phyloP scores from a whole-genome alignment of 768 basidiomycete species.

The Paxillus rubicundulus region DNA sequence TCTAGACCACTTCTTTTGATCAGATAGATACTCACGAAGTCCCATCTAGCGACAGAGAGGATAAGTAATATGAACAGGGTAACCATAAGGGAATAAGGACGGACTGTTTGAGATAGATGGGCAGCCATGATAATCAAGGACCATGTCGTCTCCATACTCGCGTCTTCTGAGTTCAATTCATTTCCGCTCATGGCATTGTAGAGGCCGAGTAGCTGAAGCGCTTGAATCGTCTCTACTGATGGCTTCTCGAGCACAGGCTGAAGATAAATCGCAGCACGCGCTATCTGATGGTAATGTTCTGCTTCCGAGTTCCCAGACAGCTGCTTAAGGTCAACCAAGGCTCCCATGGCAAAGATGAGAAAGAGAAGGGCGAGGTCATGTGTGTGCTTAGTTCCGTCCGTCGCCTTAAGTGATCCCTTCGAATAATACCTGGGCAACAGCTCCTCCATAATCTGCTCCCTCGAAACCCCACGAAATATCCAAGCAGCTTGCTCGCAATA shows the following conservation, averaged over 20 bases:
- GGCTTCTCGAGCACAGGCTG: constrained; percentile 73
- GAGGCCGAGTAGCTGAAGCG: constrained; percentile 63
- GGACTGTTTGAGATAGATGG: constrained; percentile 63
- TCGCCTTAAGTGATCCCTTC: constrained; percentile 13
- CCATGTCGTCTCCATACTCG: constrained; percentile 74
- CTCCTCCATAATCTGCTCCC: constrained; percentile 43
- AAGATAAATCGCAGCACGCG: constrained; percentile 61
- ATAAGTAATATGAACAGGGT: constrained; percentile 10
- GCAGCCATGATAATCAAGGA: constrained; percentile 60
- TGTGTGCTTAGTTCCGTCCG: constrained; percentile 41
- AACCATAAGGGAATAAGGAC: constrained; percentile 23
- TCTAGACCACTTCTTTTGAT: constrained; percentile 3
- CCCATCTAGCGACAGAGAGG: constrained; percentile 48
- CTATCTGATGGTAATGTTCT: constrained; percentile 66
- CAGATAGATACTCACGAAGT: constrained; percentile 50
- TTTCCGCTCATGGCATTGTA: constrained; percentile 70
- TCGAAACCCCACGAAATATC: constrained; percentile 49
- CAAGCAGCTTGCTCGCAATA: constrained; percentile 51
- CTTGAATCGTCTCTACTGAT: constrained; percentile 66
- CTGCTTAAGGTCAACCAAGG: constrained; percentile 40
- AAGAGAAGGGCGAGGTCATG: constrained; percentile 52
- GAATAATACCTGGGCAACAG: constrained; percentile 42
- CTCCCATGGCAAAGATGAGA: constrained; percentile 51
- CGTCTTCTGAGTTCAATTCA: constrained; percentile 53
- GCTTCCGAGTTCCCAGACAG: constrained; percentile 38